Percentiles rank a stretch among this genome's conserved stretches.
phyloP scores from a whole-genome alignment of 2,329 filamentous ascomycete genomes.

The Fusarium sp. region DNA sequence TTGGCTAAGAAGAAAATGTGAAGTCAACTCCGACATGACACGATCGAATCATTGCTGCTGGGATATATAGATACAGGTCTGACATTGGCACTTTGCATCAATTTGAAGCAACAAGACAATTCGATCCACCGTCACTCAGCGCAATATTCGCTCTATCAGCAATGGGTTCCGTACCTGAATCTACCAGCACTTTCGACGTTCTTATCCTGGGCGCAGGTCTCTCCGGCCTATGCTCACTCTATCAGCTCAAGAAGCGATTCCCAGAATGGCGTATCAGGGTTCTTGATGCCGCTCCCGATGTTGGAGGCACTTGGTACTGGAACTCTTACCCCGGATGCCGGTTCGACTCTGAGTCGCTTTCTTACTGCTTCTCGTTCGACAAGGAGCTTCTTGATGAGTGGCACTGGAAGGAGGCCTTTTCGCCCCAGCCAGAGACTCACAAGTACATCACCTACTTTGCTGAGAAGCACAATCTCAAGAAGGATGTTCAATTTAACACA shows the following conservation, averaged over 20 bases:
- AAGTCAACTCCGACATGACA: background rate
- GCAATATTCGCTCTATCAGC: background rate
- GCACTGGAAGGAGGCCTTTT: slow-evolving; percentile 51
- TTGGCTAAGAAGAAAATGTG: background rate
- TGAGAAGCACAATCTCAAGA: slow-evolving; percentile 51
- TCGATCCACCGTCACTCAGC: rapidly evolving
- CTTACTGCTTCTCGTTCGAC: slow-evolving; percentile 47
- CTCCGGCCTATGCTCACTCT: slow-evolving; percentile 52
- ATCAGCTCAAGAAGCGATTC: slow-evolving; percentile 50
- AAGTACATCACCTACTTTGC: slow-evolving; percentile 55
- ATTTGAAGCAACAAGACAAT: background rate
- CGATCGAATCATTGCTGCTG: rapidly evolving
- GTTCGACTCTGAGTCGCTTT: slow-evolving; percentile 52
- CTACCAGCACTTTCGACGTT: slow-evolving; percentile 20
- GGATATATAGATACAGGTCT: background rate
- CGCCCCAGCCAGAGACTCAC: slow-evolving; percentile 49
- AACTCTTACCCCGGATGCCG: slow-evolving; percentile 44
- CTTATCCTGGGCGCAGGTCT: slow-evolving; percentile 41
- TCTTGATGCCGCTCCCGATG: slow-evolving; percentile 30
- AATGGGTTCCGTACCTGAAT: slow-evolving; percentile 30
- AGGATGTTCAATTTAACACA: slow-evolving; percentile 43
- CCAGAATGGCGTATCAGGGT: slow-evolving; percentile 31
- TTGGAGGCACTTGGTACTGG: slow-evolving; percentile 42
- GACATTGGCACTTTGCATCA: background rate
- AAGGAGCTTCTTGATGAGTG: slow-evolving; percentile 31